Percentiles rank a stretch among this genome's conserved stretches.
These are phyloP conservation scores for Lactarius pseudohatsudake DNA, from an alignment of 768 basidiomycete species.

Conservation along the genomic window DNA sequence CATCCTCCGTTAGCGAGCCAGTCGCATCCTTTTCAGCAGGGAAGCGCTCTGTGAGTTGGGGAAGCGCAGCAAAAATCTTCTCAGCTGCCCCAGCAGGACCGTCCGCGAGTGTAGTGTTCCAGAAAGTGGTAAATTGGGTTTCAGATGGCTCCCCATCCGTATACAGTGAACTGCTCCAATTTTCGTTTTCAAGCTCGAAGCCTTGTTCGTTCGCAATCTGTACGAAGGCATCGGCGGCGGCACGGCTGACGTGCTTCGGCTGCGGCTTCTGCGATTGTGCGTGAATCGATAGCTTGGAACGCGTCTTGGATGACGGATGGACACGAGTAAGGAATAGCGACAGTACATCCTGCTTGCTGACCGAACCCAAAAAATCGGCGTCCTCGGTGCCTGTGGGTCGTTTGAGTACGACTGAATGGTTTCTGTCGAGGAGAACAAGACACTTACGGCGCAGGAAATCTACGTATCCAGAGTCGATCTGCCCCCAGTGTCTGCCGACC, in stretches of 20 bases:
- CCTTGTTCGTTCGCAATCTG: constrained; percentile 47
- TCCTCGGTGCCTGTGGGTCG: constrained; percentile 62
- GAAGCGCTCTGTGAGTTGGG: constrained; percentile 53
- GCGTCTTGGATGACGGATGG: constrained; percentile 63
- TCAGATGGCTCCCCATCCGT: constrained; percentile 55
- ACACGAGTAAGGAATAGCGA: constrained; percentile 66
- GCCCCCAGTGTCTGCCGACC: constrained; percentile 59
- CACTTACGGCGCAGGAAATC: constrained; percentile 84
- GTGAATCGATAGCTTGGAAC: constrained; percentile 85
- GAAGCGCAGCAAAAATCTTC: constrained; percentile 54
- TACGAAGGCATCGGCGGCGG: constrained; percentile 64
- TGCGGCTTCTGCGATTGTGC: constrained; percentile 67
- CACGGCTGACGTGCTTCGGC: constrained; percentile 58
- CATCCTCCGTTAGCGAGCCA: constrained; percentile 46
- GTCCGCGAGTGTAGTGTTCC: constrained; percentile 44
- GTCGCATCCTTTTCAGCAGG: constrained; percentile 55
- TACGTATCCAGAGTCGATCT: constrained; percentile 76
- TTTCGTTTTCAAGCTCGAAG: constrained; percentile 50
- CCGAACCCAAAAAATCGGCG: constrained; percentile 55
- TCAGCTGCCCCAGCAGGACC: constrained; percentile 41
- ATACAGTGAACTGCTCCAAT: constrained; percentile 52
- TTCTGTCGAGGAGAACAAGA: background rate
- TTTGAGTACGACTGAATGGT: background rate
- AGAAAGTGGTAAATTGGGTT: constrained; percentile 63
- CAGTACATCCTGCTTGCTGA: constrained; percentile 76